Evolutionary conservation across 768 basidiomycete species (phyloP), one percentile per base, ranked within the genome.

Genomic region (Pisolithus albus): DNA sequence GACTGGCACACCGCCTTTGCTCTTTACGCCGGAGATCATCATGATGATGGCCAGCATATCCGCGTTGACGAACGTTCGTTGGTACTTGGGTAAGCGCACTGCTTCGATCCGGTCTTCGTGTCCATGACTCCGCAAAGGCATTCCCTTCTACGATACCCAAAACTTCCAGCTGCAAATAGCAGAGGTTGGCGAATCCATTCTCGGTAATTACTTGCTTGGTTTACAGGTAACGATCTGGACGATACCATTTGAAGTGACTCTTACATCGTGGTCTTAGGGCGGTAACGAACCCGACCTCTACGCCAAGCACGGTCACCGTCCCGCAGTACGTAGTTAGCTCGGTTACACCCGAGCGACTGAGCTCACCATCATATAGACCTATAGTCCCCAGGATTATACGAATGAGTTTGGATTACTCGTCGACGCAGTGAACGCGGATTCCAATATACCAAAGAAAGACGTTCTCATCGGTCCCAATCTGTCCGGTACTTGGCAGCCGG

Each of bases 271-370:
- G n/a, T 28, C 23, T 7, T 83, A 87, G 62, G 77, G 81, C 1
- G 86, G 82, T 2, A 88, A 90, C 61, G 88, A 90, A 66, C 88
- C 87, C 15, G 88, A 92, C 70, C 76, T 88, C 56, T 91, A 84
- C 56, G 67, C 73, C 9, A 70, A 68, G 34, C 72, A 74, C 54
- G 63, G 67, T 11, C 71, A 71, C 42, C 66, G 74, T 18, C 50
- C 61, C 0, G 51, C 48, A 1, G 59, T 61, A 37, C 10, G 50
- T 42, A 13, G 21, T 26, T n/a, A 13, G 21, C 19, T n/a, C 24
- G 5, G 21, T 11, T 13, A 4, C 18, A n/a, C 7, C 9, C 11
- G 19, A 11, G 8, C 21, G 15, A 15, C 16, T 7, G n/a, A 21
- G n/a, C 39, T 47, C 7, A 63, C 9, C 19, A 16, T 4, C 7